These are phyloP conservation scores for Pneumocystis carinii DNA, from an alignment of 1,139 yeast species.

Conservation along the genomic window DNA sequence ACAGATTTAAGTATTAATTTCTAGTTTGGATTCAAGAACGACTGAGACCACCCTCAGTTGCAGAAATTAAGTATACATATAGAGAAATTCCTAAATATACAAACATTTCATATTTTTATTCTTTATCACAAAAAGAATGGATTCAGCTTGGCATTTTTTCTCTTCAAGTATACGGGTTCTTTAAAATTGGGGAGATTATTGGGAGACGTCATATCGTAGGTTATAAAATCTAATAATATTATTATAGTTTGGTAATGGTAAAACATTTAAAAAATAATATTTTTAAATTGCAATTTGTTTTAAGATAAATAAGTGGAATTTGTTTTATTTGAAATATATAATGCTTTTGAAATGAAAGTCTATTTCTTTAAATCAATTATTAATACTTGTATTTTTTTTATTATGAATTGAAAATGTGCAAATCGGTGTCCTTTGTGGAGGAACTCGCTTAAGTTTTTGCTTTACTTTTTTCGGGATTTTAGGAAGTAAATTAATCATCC, in stretches of 20 bases:
- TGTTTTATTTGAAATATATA: no score
- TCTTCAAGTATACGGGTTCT: constrained; percentile 77
- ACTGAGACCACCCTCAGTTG: constrained; percentile 72
- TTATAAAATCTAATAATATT: neutral
- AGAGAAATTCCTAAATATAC: constrained; percentile 32
- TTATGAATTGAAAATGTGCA: neutral
- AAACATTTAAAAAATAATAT: no score
- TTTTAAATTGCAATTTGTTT: no score
- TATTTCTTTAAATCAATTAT: no score
- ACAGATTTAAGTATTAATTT: constrained; percentile 70
- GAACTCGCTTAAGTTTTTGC: constrained; percentile 44
- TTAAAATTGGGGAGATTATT: constrained; percentile 86
- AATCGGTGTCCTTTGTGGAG: constrained; percentile 17
- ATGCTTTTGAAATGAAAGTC: neutral
- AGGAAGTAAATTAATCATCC: constrained; percentile 62
- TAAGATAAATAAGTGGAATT: no score
- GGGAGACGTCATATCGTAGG: constrained; percentile 53
- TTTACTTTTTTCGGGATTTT: constrained; percentile 56
- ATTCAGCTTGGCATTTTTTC: constrained; percentile 61
- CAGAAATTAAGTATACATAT: constrained; percentile 53
- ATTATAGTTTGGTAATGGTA: no score
- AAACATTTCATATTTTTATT: constrained; percentile 21
- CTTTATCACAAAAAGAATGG: constrained; percentile 40
- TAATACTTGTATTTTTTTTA: no score
- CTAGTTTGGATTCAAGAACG: constrained; percentile 37